phyloP scores from a whole-genome alignment of 768 basidiomycete genomes.

The Tephrocybe sp. region DNA sequence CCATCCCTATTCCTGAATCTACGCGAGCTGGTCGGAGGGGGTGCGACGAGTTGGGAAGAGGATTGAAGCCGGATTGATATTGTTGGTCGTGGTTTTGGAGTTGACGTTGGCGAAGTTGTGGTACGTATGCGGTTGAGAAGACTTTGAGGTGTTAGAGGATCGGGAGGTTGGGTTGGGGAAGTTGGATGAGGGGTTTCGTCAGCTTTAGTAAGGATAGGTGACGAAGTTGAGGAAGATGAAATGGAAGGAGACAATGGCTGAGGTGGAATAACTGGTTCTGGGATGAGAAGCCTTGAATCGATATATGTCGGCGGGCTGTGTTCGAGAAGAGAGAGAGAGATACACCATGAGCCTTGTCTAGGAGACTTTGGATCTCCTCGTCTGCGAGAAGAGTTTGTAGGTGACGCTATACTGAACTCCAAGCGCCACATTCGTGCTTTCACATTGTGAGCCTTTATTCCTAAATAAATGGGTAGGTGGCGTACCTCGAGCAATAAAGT shows the following conservation, averaged over 20 bases:
- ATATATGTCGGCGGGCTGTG: conserved; percentile 58
- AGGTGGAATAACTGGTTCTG: conserved; percentile 20
- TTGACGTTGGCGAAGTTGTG: background rate
- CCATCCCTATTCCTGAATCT: no score
- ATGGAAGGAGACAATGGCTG: background rate
- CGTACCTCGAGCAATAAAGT: conserved; percentile 62
- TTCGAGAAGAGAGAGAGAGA: conserved; percentile 50
- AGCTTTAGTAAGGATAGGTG: conserved; percentile 8
- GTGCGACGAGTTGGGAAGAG: conserved; percentile 28
- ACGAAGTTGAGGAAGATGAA: background rate
- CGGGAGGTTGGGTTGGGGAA: no score
- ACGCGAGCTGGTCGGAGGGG: conserved; percentile 8
- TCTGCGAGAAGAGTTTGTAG: no score
- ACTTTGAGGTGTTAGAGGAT: no score
- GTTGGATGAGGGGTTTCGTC: conserved; percentile 1
- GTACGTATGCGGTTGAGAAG: no score
- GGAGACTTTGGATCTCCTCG: no score
- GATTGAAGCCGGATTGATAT: conserved; percentile 39
- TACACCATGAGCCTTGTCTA: conserved; percentile 42
- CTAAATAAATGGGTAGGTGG: background rate
- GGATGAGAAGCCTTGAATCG: conserved; percentile 49
- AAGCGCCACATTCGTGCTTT: conserved; percentile 59
- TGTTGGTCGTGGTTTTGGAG: conserved; percentile 27
- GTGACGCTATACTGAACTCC: conserved; percentile 36
- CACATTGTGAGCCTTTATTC: background rate